These are phyloP conservation scores for Fusarium verrucosum DNA, from an alignment of 2,329 filamentous ascomycete genomes.

Conservation along the genomic window DNA sequence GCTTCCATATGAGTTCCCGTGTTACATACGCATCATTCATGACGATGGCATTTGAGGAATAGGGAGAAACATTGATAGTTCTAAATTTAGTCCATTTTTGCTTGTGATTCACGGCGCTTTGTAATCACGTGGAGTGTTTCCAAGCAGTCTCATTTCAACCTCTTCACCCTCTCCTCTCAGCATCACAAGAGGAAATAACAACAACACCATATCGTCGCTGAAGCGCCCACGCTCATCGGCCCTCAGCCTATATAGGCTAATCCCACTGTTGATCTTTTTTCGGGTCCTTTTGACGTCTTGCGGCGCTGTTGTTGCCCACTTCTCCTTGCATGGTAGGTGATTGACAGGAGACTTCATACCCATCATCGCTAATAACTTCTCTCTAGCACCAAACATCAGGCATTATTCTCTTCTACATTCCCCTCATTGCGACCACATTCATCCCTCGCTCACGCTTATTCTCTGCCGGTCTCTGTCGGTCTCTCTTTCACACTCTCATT, in stretches of 20 bases:
- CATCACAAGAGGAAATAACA: neutral
- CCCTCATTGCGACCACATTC: no score
- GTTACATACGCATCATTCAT: no score
- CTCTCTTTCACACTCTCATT: no score
- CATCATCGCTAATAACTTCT: no score
- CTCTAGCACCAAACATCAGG: neutral
- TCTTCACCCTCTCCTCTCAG: neutral
- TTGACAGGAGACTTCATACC: accelerated
- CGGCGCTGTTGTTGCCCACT: accelerated
- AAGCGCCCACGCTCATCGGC: accelerated
- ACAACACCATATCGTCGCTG: neutral
- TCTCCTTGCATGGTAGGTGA: neutral
- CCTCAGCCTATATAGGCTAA: accelerated
- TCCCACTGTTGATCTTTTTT: accelerated
- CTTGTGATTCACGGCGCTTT: no score
- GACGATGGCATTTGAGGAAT: neutral
- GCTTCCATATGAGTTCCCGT: no score
- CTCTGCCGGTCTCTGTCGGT: no score
- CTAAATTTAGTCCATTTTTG: neutral
- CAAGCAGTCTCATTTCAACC: neutral
- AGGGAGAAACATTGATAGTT: no score
- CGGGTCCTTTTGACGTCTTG: neutral
- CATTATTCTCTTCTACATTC: no score
- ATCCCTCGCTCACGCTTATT: no score
- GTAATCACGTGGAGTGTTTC: neutral